These are phyloP conservation scores for Escovopsis weberi DNA, from an alignment of 2,329 filamentous ascomycete genomes.

Conservation along the genomic window DNA sequence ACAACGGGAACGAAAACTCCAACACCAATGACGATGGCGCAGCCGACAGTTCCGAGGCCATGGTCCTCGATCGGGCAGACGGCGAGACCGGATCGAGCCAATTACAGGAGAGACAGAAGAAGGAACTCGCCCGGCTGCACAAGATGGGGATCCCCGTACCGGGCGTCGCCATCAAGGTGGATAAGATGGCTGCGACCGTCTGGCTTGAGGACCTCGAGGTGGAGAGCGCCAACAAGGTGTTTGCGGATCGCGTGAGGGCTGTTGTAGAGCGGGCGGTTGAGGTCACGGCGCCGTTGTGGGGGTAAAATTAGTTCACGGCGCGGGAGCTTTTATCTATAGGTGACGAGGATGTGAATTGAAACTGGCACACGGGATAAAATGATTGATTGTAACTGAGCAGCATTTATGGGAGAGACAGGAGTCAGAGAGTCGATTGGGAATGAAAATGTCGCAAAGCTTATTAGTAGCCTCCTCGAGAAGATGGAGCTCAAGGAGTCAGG, in stretches of 20 bases:
- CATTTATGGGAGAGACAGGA: no score
- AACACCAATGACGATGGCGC: background rate
- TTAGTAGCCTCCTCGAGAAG: background rate
- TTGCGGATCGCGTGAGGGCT: conserved; percentile 72
- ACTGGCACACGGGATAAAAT: background rate
- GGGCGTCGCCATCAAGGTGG: conserved; percentile 72
- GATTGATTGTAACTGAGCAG: background rate
- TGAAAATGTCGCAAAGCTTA: background rate
- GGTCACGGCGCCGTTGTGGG: conserved; percentile 64
- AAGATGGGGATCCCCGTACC: conserved; percentile 81
- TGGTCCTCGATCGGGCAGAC: conserved; percentile 15
- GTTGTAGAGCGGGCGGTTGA: conserved; percentile 85
- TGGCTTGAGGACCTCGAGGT: conserved; percentile 90
- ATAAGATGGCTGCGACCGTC: conserved; percentile 74
- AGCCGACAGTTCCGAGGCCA: background rate
- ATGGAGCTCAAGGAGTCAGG: no score
- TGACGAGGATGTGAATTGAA: background rate
- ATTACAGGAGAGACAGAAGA: conserved; percentile 41
- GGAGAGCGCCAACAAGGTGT: conserved; percentile 64
- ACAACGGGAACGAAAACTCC: conserved; percentile 3
- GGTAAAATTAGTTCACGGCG: conserved; percentile 16
- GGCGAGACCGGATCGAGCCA: conserved; percentile 26
- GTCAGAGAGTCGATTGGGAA: no score
- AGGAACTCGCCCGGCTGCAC: conserved; percentile 66
- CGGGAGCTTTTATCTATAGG: background rate